phyloP scores from a whole-genome alignment of 1,284 basidiomycete genomes.

The Trichosporon sp. region DNA sequence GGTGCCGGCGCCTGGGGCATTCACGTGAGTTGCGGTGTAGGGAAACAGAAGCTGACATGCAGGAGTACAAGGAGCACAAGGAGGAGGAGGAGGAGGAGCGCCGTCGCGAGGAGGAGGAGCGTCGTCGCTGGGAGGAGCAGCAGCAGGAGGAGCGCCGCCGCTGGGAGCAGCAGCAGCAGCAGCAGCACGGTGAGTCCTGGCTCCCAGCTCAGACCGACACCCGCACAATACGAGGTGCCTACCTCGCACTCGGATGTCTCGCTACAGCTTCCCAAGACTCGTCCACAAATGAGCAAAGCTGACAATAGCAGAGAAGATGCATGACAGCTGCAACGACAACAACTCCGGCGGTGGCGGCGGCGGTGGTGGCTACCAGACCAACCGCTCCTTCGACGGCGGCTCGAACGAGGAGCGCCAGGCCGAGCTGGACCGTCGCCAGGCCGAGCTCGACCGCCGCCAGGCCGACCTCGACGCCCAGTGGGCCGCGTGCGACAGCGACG shows the following conservation, averaged over 20 bases:
- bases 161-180: not conserved
- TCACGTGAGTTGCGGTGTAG: not conserved
- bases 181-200: not conserved
- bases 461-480: slow-evolving; percentile 1
- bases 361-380: not conserved
- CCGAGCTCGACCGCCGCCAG: not conserved
- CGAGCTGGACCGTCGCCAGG: not conserved
- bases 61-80: not conserved
- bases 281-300: too few relatives aligned
- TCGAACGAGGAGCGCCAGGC: not conserved
- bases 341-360: not conserved
- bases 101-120: not conserved
- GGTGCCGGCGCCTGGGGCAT: not conserved
- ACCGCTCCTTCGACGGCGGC: not conserved
- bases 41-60: not conserved
- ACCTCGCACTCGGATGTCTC: too few relatives aligned
- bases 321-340: not conserved
- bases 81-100: not conserved
- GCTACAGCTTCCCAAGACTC: too few relatives aligned
- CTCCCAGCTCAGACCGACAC: not conserved
- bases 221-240: too few relatives aligned
- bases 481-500: not conserved
- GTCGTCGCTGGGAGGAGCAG: not conserved
- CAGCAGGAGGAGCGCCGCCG: not conserved
- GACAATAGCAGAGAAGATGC: not conserved